Percentiles rank a stretch among this genome's conserved stretches.
These are phyloP conservation scores for Penicillium angulare DNA, from an alignment of 495 filamentous ascomycete genomes.

Conservation along the genomic window DNA sequence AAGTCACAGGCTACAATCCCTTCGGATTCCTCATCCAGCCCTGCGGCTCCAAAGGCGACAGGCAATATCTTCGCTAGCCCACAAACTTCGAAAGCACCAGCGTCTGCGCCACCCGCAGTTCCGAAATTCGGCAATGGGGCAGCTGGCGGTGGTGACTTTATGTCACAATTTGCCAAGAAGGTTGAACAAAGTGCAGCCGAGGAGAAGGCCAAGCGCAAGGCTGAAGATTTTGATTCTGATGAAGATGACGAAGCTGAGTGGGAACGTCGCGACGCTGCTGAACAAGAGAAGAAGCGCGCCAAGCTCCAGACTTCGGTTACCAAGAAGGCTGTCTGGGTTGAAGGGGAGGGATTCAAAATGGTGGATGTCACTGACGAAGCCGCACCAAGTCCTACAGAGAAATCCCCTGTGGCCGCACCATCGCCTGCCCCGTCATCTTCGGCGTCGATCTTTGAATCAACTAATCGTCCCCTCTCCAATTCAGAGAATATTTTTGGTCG, in stretches of 20 bases:
- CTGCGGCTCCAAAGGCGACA: not conserved
- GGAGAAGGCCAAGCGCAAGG: constrained; percentile 52
- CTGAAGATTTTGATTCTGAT: constrained; percentile 55
- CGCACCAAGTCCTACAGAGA: not conserved
- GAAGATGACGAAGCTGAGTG: constrained; percentile 53
- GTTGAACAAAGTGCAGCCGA: constrained; percentile 34
- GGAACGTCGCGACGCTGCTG: constrained; percentile 45
- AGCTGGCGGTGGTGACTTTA: constrained; percentile 27
- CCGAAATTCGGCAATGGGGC: constrained; percentile 34
- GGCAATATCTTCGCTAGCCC: no score
- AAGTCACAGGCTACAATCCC: no score
- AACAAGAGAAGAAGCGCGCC: constrained; percentile 44
- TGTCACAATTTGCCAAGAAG: constrained; percentile 37
- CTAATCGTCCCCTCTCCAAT: constrained; percentile 24
- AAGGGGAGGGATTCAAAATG: constrained; percentile 42
- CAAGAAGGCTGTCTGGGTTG: constrained; percentile 39
- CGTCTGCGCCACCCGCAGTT: constrained; percentile 4
- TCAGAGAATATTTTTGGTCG: constrained; percentile 62
- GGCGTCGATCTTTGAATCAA: constrained; percentile 22
- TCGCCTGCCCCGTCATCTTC: constrained; percentile 1
- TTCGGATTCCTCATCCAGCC: no score
- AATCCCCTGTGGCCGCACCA: constrained; percentile 1
- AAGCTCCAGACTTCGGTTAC: constrained; percentile 28
- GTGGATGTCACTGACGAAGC: constrained; percentile 23
- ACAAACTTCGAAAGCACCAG: not conserved